Evolutionary conservation across 768 basidiomycete genomes (phyloP).

Genomic region (Mycena alexandri): DNA sequence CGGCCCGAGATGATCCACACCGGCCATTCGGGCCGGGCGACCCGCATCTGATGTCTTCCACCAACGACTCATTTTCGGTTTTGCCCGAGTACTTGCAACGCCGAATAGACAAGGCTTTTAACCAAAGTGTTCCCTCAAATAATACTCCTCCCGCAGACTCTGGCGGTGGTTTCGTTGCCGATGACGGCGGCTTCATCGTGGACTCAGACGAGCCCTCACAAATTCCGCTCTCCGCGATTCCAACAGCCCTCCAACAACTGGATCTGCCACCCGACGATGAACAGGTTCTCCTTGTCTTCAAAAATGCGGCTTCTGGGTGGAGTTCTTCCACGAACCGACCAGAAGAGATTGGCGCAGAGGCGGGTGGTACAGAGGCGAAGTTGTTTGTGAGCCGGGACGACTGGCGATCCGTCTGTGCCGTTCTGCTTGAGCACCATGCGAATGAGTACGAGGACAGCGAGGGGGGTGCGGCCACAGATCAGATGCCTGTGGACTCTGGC

Average conservation of each 20-base stretch:
- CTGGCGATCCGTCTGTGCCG: slow-evolving; percentile 86
- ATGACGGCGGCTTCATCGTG: slow-evolving; percentile 33
- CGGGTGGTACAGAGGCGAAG: slow-evolving; percentile 28
- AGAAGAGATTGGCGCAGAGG: slow-evolving; percentile 32
- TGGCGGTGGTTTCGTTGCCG: slow-evolving; percentile 40
- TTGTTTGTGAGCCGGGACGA: slow-evolving; percentile 71
- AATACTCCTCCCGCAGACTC: slow-evolving; percentile 14
- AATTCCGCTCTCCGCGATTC: slow-evolving; percentile 70
- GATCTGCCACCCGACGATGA: slow-evolving; percentile 79
- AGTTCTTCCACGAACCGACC: slow-evolving; percentile 44
- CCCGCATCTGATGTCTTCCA: slow-evolving; percentile 21
- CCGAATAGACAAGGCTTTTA: slow-evolving; percentile 68
- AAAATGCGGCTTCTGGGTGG: slow-evolving; percentile 84
- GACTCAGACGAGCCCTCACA: slow-evolving; percentile 39
- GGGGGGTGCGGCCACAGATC: slow-evolving; percentile 39
- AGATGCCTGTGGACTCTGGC: slow-evolving; percentile 28
- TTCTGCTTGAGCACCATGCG: slow-evolving; percentile 66
- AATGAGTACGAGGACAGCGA: slow-evolving; percentile 45
- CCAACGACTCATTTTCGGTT: slow-evolving; percentile 48
- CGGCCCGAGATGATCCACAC: no score
- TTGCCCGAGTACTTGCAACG: slow-evolving; percentile 58
- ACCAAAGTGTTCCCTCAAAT: slow-evolving; percentile 41
- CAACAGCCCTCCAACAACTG: slow-evolving; percentile 71
- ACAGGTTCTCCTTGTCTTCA: slow-evolving; percentile 79
- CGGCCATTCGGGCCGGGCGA: no score